These are phyloP conservation scores for Rutstroemia sp. DNA, from an alignment of 2,329 filamentous ascomycete genomes.

Conservation along the genomic window DNA sequence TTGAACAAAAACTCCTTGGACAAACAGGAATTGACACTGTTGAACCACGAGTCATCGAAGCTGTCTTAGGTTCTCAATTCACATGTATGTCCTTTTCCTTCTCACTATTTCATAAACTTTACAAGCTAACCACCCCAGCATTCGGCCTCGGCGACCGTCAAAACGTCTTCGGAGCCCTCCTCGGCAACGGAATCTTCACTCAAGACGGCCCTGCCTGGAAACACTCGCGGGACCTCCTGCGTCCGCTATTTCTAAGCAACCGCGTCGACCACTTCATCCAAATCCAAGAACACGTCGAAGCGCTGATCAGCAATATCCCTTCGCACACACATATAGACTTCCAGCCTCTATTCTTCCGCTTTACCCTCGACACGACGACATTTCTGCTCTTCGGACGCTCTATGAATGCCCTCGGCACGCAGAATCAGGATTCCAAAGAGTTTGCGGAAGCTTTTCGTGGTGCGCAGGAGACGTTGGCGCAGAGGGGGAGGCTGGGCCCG, in stretches of 20 bases:
- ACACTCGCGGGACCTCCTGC: not conserved
- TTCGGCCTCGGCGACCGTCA: not conserved
- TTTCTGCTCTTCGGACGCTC: no score
- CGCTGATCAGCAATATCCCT: no score
- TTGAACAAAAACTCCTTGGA: no score
- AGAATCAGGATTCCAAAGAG: no score
- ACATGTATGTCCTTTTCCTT: not conserved
- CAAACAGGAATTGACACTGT: not conserved
- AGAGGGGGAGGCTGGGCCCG: no score
- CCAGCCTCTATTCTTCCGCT: no score
- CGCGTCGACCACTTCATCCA: slow-evolving; percentile 12
- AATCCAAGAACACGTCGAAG: slow-evolving; percentile 16
- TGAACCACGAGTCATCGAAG: not conserved
- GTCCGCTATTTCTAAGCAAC: not conserved
- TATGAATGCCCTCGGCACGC: no score
- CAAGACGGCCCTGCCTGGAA: slow-evolving; percentile 2
- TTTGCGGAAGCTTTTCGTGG: no score
- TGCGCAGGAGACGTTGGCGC: no score
- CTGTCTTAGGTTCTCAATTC: not conserved
- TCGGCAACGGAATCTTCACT: slow-evolving; percentile 2
- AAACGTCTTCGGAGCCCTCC: not conserved
- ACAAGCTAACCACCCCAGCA: not conserved
- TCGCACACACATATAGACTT: no score
- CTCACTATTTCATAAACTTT: no score
- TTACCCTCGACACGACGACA: no score